Conservation (phyloP, 1,139 yeast species). For the Blastobotrys indianensis region DNA sequence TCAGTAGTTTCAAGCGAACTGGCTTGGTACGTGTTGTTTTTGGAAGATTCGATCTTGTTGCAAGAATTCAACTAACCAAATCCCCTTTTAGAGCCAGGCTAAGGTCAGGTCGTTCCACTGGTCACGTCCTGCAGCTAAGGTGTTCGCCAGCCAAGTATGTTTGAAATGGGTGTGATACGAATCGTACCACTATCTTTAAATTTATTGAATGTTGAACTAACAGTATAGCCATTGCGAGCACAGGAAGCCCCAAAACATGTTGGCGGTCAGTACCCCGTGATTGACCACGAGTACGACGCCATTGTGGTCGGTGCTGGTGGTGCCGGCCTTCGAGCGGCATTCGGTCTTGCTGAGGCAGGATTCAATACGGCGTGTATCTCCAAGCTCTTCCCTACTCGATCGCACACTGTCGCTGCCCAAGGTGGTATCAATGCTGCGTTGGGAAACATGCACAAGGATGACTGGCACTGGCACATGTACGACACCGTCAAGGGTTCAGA, state of each 20-base stretch:
- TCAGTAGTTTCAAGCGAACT: slow-evolving; percentile 24
- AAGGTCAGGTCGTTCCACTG: slow-evolving; percentile 21
- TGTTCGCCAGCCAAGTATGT: slow-evolving; percentile 26
- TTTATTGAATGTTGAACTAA: neutral
- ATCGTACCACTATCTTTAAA: too few relatives aligned
- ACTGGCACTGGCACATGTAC: slow-evolving; percentile 99
- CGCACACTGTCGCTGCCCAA: slow-evolving; percentile 98
- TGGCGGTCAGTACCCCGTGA: slow-evolving; percentile 74
- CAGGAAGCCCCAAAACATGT: slow-evolving; percentile 36
- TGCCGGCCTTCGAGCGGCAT: slow-evolving; percentile 98
- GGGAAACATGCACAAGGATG: slow-evolving; percentile 93
- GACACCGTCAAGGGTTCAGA: slow-evolving; percentile 99
- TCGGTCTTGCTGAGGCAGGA: slow-evolving; percentile 95
- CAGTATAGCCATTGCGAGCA: slow-evolving; percentile 29
- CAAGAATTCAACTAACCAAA: neutral
- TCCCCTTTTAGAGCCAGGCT: neutral
- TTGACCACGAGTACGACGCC: slow-evolving; percentile 95
- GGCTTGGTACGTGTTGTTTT: slow-evolving; percentile 20
- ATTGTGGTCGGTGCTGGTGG: slow-evolving; percentile 99
- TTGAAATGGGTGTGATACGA: neutral
- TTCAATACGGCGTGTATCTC: slow-evolving; percentile 97
- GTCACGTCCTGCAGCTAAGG: slow-evolving; percentile 24
- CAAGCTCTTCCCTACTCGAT: slow-evolving; percentile 95
- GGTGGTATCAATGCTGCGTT: slow-evolving; percentile 99
- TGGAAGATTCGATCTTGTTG: neutral